Conservation (phyloP, 2,329 filamentous ascomycete species). For the Phialophora macrospora region DNA sequence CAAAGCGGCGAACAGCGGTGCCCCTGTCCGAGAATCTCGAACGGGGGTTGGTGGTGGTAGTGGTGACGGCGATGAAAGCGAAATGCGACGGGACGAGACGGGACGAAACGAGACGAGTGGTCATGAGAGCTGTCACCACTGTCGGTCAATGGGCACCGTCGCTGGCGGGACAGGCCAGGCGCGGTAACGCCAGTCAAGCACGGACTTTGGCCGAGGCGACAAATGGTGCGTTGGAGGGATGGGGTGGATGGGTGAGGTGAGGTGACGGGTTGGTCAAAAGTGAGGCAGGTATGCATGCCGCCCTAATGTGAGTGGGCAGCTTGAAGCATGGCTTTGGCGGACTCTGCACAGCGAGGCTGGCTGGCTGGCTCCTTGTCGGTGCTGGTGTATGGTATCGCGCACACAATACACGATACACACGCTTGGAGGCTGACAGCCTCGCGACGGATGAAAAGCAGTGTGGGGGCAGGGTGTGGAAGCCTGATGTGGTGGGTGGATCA, state of each 20-base stretch:
- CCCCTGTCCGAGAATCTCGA: background rate
- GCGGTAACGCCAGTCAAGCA: background rate
- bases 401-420: background rate
- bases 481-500: background rate
- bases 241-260: background rate
- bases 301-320: background rate
- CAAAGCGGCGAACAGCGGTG: background rate
- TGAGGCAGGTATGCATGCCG: background rate
- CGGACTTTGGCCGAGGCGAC: slow-evolving; percentile 3
- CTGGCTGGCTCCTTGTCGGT: background rate
- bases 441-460: background rate
- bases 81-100: background rate
- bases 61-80: background rate
- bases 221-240: background rate
- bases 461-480: background rate
- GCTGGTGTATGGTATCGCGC: background rate
- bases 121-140: background rate
- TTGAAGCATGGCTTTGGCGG: background rate
- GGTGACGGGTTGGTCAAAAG: background rate
- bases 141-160: background rate
- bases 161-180: background rate
- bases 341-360: background rate
- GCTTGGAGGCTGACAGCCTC: background rate
- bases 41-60: background rate
- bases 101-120: background rate